phyloP scores from a whole-genome alignment of 305 asterid species.

The Lippia alba region DNA sequence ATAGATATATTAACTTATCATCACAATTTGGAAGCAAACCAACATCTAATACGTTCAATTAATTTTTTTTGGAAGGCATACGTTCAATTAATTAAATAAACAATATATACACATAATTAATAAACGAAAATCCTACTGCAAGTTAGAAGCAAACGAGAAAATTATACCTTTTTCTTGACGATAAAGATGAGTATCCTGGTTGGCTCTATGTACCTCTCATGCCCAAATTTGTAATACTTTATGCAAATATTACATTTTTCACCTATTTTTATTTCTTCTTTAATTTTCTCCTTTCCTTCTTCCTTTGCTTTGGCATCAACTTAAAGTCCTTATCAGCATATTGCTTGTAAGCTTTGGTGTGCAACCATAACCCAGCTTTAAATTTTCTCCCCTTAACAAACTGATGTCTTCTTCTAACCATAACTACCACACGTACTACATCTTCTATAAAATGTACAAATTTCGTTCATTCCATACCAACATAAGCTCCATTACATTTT shows the following conservation, averaged over 20 bases:
- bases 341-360: conserved; percentile 65
- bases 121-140: conserved; percentile 34
- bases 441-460: conserved; percentile 33
- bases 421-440: conserved; percentile 17
- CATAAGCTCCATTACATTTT: conserved; percentile 1
- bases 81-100: no score
- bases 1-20: no score
- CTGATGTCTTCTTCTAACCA: conserved; percentile 42
- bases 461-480: not conserved
- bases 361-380: conserved; percentile 45
- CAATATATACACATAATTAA: no score
- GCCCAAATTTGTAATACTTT: conserved; percentile 28
- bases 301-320: conserved; percentile 28
- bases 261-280: not conserved
- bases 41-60: no score
- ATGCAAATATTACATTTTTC: conserved; percentile 1
- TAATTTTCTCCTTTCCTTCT: conserved; percentile 2
- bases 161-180: conserved; percentile 50
- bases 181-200: conserved; percentile 48
- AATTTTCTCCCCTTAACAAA: conserved; percentile 50
- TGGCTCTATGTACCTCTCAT: conserved; percentile 57
- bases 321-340: conserved; percentile 44
- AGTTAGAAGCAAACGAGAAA: conserved; percentile 7
- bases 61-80: no score
- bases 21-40: no score